Base-by-base conservation (phyloP, 495 filamentous ascomycete species). In the Choiromyces venosus region DNA sequence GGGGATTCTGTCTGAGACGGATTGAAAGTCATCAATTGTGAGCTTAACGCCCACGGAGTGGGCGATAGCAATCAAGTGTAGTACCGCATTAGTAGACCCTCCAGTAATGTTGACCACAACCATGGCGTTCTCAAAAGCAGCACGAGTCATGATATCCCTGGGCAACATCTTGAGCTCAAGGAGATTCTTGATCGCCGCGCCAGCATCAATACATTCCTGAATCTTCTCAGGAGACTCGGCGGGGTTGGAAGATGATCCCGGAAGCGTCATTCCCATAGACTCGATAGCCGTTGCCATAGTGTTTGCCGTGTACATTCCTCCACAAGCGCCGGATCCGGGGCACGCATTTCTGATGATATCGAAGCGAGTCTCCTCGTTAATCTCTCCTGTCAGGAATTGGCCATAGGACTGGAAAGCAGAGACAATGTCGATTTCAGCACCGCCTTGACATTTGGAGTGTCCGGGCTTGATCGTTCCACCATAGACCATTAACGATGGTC, bases 231-330 rank as follows among this genome's bases (percentile, higher is more conserved):
- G 86, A 64, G 92, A 93, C 80, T 94, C 92, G 68, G 95, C 95
- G 33, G 94, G 93, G 83, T 91, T 93, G 76, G 93, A 94, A 21
- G 93, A 97, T 37, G 93, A 97, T 7, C 96, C 95, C 18, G 95
- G 92, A 38, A 99, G 87, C 5, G 93, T 92, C 91, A 99, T 94
- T 70, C 95, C 95, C 87, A 99, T 93, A 44, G 90, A 88, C 84
- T 99, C 95, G 76, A 97, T 96, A n/a, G 94, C 94, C 7, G 91
- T 91, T 65, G 95, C 95, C 93, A 99, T 96, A 67, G 95, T 99
- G 86, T 99, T 99, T 70, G 95, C 95, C 25, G 95, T 99, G 85
- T 99, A 99, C 95, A 99, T 99, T 73, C 95, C 95, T 80, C 95
- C 95, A 81, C 95, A 99, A 29, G 96, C 95, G 74, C 95, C 95